Percentiles rank a stretch among this genome's conserved stretches.
Conservation (phyloP, 2,329 filamentous ascomycete genomes). For the Bipolaris zeicola region DNA sequence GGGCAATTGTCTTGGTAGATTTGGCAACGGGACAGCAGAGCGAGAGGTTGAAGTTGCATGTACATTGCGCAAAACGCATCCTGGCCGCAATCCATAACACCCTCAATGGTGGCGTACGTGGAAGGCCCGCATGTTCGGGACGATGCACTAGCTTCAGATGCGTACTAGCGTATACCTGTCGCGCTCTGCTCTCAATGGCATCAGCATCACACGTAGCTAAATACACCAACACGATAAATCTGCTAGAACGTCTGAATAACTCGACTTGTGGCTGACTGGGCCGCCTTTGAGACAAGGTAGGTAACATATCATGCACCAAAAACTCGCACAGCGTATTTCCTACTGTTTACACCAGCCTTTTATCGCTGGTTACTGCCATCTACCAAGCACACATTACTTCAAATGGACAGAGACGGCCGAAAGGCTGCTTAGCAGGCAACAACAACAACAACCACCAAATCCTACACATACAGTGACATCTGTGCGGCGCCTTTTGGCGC, state of each 20-base stretch:
- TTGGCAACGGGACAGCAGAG: slow-evolving; percentile 5
- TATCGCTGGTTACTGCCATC: slow-evolving; percentile 6
- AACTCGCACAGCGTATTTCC: background rate
- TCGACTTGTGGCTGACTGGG: background rate
- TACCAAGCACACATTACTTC: slow-evolving; percentile 23
- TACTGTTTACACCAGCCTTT: slow-evolving; percentile 12
- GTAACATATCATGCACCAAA: background rate
- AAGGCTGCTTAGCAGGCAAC: background rate
- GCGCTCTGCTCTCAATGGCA: slow-evolving; percentile 6
- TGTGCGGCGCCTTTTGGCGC: slow-evolving; percentile 9
- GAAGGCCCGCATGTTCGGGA: slow-evolving; percentile 12
- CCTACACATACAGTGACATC: slow-evolving; percentile 12
- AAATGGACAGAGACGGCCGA: slow-evolving; percentile 20
- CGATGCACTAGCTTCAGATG: slow-evolving; percentile 6
- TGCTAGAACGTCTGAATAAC: background rate
- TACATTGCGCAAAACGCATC: slow-evolving; percentile 23
- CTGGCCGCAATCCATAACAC: slow-evolving; percentile 5
- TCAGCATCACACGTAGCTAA: background rate
- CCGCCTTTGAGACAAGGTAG: background rate
- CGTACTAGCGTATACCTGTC: slow-evolving; percentile 1
- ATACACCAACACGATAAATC: background rate
- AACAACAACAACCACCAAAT: background rate
- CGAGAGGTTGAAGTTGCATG: slow-evolving; percentile 15
- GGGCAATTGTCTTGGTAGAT: background rate
- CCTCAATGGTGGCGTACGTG: slow-evolving; percentile 13